Evolutionary conservation across 352 stramenopile genomes (phyloP).

Genomic region (Phytophthora constricta): DNA sequence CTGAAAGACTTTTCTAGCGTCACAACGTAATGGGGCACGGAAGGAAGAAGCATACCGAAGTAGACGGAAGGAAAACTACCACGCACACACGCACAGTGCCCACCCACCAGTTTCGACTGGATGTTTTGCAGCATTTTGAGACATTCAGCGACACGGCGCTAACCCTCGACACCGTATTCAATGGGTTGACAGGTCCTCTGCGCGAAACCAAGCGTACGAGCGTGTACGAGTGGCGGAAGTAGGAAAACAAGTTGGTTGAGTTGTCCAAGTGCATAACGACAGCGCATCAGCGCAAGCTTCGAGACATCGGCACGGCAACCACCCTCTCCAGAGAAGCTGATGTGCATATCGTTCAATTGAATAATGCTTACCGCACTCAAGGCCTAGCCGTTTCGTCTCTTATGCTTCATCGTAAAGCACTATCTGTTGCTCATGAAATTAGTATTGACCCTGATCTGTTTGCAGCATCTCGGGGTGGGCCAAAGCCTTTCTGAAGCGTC

Average conservation of each 20-base stretch:
- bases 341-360: slow-evolving; percentile 24
- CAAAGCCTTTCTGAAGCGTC: slow-evolving; percentile 16
- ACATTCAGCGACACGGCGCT: not conserved
- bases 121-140: not conserved
- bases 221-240: not conserved
- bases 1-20: too few species aligned
- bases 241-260: not conserved
- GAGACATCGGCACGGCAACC: slow-evolving; percentile 6
- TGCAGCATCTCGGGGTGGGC: slow-evolving; percentile 7
- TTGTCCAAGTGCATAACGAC: not conserved
- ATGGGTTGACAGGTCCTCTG: not conserved
- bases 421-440: slow-evolving; percentile 13
- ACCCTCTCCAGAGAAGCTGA: slow-evolving; percentile 25
- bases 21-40: not conserved
- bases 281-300: not conserved
- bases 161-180: not conserved
- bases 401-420: slow-evolving; percentile 28
- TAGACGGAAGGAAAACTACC: not conserved
- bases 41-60: not conserved
- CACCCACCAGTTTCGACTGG: not conserved
- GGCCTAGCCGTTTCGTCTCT: slow-evolving; percentile 31
- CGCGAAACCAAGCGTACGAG: not conserved
- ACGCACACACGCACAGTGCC: not conserved
- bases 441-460: slow-evolving; percentile 5
- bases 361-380: slow-evolving; percentile 22